Base-by-base conservation (phyloP, 345 rosid genomes). In the Acer yangbiense region DNA sequence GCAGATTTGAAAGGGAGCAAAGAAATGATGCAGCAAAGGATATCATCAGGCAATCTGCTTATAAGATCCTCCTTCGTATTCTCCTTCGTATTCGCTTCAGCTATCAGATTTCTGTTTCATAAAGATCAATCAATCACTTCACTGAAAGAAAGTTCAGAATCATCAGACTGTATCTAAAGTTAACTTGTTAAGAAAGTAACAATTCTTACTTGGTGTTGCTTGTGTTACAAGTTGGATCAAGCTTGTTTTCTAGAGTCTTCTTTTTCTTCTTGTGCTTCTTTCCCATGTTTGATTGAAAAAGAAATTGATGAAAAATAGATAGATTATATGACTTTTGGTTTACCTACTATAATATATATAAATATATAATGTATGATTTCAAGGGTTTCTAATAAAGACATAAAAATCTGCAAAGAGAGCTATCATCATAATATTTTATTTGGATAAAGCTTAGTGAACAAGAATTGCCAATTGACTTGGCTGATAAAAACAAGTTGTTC, bases 1-100 rank as follows among this genome's bases (percentile, higher is more conserved):
- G 69, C 77, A 46, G 77, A 64, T 64, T 64, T 48, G 41, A 64
- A 74, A 65, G 69, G 61, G n/a, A 74, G 77, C 32, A 64, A 64
- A 6, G 77, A 74, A 64, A 64, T 74, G 43, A 74, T 74, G 29
- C 21, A 11, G 14, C 27, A 46, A 48, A 74, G 69, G 25, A 74
- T 64, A 21, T 74, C 69, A 41, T 74, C 43, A 0, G 77, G 70
- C 6, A 74, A 52, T 62, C 18, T 0, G 60, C 46, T 25, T 9
- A 74, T 25, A 18, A 46, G 41, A 74, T 74, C 69, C 17, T 3
- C 60, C 17, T 41, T 7, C 9, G 48, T 29, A 25, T 46, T 63
- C 17, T 3, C 60, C 17, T 41, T 7, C 9, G 48, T 29, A 25
- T 46, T 63, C 43, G 29, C 69, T 63, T 63, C 44, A 17, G 13